phyloP scores from a whole-genome alignment of 2,329 filamentous ascomycete genomes.

The Cytospora chrysosperma region DNA sequence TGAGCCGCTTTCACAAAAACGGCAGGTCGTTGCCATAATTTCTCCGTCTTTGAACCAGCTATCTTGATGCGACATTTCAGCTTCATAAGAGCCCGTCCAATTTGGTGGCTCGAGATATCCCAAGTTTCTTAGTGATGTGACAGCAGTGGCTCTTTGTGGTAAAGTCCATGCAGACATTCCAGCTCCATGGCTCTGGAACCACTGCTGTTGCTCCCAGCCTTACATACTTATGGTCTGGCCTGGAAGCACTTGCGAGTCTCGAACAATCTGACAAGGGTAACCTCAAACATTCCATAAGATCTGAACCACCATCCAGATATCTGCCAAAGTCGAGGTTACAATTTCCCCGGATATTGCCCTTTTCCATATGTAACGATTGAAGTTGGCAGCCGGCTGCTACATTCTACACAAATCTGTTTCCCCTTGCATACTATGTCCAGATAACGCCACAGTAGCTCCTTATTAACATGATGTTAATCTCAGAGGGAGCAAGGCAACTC shows the following conservation, averaged over 20 bases:
- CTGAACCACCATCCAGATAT: not conserved
- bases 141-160: not conserved
- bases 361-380: no score
- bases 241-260: not conserved
- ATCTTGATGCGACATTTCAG: not conserved
- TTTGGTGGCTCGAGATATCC: no score
- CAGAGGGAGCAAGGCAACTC: no score
- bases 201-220: not conserved
- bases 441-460: no score
- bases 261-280: not conserved
- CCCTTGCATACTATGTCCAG: no score
- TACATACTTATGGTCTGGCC: not conserved
- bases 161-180: not conserved
- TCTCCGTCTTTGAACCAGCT: not conserved
- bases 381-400: no score
- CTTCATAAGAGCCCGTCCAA: no score
- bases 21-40: constrained; percentile 6
- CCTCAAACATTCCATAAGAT: not conserved
- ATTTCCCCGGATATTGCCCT: no score
- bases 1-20: not conserved
- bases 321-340: not conserved
- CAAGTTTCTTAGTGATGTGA: not conserved
- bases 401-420: no score
- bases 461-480: no score
- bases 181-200: not conserved